Evolutionary conservation across 1,284 basidiomycete species (phyloP).

Genomic region (Leccinum insolens): DNA sequence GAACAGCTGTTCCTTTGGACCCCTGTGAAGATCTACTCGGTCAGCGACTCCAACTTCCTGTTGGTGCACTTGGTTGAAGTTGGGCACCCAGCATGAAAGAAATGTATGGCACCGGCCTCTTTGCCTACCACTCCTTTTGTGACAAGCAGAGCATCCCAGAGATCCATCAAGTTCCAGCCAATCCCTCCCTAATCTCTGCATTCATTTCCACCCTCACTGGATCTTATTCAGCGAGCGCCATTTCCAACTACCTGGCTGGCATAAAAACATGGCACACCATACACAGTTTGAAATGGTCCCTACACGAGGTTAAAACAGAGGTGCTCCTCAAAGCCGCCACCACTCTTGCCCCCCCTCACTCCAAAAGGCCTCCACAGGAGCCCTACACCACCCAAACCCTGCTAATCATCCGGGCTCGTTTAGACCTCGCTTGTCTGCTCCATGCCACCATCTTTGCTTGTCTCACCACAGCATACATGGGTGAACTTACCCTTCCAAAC

Average conservation of each 20-base stretch:
- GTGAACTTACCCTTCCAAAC: background rate
- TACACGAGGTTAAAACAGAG: accelerated
- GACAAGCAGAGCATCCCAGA: too few species aligned
- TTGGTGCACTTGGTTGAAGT: too few species aligned
- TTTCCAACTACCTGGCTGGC: background rate
- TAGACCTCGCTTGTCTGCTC: accelerated
- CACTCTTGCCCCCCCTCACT: accelerated
- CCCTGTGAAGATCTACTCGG: too few species aligned
- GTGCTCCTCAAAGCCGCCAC: background rate
- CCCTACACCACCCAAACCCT: background rate
- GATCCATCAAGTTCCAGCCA: background rate
- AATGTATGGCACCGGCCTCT: too few species aligned
- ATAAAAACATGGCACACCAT: background rate
- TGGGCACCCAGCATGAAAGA: too few species aligned
- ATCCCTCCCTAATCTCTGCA: background rate
- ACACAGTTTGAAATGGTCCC: background rate
- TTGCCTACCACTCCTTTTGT: too few species aligned
- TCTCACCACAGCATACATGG: background rate
- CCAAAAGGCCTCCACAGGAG: background rate
- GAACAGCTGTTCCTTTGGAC: too few species aligned
- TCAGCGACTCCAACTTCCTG: too few species aligned
- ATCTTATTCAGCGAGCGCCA: background rate
- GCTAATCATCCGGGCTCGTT: accelerated
- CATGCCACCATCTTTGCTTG: background rate
- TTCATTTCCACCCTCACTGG: background rate